A percentile compares a stretch with the other conserved stretches of the same genome.
Evolutionary conservation across 441 rosid species (phyloP).

Genomic region (Adansonia grandidieri): DNA sequence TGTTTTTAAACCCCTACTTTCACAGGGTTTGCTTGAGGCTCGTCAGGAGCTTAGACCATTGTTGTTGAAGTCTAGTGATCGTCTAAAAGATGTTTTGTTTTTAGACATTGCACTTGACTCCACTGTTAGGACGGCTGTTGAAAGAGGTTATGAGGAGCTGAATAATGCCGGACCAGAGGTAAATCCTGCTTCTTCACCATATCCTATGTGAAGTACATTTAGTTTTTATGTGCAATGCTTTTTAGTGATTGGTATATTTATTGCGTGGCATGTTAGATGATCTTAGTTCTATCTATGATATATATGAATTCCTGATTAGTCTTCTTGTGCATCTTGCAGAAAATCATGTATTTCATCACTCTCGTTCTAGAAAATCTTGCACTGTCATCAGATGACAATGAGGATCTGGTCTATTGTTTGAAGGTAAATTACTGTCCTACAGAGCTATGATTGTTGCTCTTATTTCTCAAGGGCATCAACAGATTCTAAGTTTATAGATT

Average conservation of each 20-base stretch:
- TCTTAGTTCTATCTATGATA: slow-evolving; percentile 25
- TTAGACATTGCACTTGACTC: slow-evolving; percentile 96
- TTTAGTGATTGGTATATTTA: slow-evolving; percentile 11
- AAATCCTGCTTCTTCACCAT: slow-evolving; percentile 29
- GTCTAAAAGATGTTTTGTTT: slow-evolving; percentile 93
- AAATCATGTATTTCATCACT: slow-evolving; percentile 78
- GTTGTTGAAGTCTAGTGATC: slow-evolving; percentile 67
- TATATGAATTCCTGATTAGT: slow-evolving; percentile 26
- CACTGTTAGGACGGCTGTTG: slow-evolving; percentile 91
- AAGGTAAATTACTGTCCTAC: slow-evolving; percentile 55
- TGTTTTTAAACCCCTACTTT: background rate
- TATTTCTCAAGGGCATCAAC: slow-evolving; percentile 14
- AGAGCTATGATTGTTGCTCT: background rate
- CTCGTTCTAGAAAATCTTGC: slow-evolving; percentile 95
- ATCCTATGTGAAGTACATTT: slow-evolving; percentile 11
- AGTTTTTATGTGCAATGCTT: slow-evolving; percentile 24
- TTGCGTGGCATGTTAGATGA: slow-evolving; percentile 8
- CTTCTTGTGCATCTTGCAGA: slow-evolving; percentile 54
- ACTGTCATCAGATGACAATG: slow-evolving; percentile 90
- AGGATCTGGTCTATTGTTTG: slow-evolving; percentile 89
- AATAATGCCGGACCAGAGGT: slow-evolving; percentile 88
- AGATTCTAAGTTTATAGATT: background rate
- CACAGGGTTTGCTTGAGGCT: slow-evolving; percentile 93
- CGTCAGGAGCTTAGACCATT: slow-evolving; percentile 91
- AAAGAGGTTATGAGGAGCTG: slow-evolving; percentile 90